Conservation (phyloP, 2,329 filamentous ascomycete genomes). For the Sphaerulina musiva region DNA sequence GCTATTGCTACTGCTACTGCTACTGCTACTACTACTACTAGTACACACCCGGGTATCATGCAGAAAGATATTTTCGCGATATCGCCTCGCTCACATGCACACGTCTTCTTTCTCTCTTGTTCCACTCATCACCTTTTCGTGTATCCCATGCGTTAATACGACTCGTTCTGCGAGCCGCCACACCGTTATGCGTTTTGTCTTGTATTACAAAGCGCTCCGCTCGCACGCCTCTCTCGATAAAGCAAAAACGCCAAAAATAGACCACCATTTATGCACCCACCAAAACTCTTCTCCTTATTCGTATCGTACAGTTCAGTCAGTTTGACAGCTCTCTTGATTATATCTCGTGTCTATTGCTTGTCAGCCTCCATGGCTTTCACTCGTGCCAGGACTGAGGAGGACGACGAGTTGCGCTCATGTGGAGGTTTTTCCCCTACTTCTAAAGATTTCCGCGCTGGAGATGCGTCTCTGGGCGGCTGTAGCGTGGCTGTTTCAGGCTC, state of each 20-base stretch:
- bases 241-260: background rate
- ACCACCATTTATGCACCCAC: background rate
- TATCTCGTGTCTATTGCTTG: background rate
- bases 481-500: background rate
- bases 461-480: slow-evolving; percentile 1
- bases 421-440: slow-evolving; percentile 7
- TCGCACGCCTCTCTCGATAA: background rate
- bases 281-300: background rate
- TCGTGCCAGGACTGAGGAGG: slow-evolving; percentile 20
- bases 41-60: background rate
- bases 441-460: slow-evolving; percentile 7
- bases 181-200: background rate
- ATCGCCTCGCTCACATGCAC: background rate
- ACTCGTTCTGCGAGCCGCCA: background rate
- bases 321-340: background rate
- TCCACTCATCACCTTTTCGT: background rate
- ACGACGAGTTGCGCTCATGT: slow-evolving; percentile 20
- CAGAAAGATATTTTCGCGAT: background rate
- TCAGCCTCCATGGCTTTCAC: slow-evolving; percentile 23
- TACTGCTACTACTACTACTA: background rate
- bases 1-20: no score
- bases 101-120: background rate
- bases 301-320: slow-evolving; percentile 2
- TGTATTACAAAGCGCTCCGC: background rate
- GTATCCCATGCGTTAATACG: background rate